Percentiles rank a stretch among this genome's conserved stretches.
phyloP scores from a whole-genome alignment of 106 monocot species.

The Allium sativum region DNA sequence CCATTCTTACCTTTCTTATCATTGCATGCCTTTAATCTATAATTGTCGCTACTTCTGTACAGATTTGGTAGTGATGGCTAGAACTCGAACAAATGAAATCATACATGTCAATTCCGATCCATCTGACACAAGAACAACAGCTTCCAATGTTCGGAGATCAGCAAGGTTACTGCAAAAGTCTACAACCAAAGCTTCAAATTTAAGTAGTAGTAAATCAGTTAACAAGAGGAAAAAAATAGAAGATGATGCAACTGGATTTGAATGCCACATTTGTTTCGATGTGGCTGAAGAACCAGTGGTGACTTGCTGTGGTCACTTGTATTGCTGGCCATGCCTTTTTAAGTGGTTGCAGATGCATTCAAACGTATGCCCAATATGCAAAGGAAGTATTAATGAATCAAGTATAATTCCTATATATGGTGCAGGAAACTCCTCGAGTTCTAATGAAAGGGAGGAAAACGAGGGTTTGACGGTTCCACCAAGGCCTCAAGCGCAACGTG shows the following conservation, averaged over 20 bases:
- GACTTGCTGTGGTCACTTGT: conserved; percentile 14
- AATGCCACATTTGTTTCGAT: conserved; percentile 10
- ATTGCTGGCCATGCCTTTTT: conserved; percentile 10
- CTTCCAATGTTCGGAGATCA: too few relatives aligned
- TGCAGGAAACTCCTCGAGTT: not conserved
- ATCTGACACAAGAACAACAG: too few relatives aligned
- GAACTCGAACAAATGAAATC: too few relatives aligned
- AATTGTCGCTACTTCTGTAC: too few relatives aligned
- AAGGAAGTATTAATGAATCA: conserved; percentile 9
- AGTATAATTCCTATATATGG: conserved; percentile 7
- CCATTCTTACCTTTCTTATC: too few relatives aligned
- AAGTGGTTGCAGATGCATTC: conserved; percentile 3
- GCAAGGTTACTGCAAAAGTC: too few relatives aligned
- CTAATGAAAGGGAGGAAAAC: not conserved
- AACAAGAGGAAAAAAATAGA: not conserved
- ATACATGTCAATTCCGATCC: too few relatives aligned
- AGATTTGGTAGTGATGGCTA: too few relatives aligned
- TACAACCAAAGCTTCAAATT: too few relatives aligned
- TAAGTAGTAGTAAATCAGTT: not conserved
- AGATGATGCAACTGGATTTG: not conserved
- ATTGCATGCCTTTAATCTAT: too few relatives aligned
- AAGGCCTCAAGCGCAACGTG: conserved; percentile 3
- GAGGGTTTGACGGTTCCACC: conserved; percentile 1
- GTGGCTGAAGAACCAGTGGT: conserved; percentile 7
- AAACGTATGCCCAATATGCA: conserved; percentile 4